phyloP scores from a whole-genome alignment of 73 alveolate genomes.

The Paramecium tetraurelia region DNA sequence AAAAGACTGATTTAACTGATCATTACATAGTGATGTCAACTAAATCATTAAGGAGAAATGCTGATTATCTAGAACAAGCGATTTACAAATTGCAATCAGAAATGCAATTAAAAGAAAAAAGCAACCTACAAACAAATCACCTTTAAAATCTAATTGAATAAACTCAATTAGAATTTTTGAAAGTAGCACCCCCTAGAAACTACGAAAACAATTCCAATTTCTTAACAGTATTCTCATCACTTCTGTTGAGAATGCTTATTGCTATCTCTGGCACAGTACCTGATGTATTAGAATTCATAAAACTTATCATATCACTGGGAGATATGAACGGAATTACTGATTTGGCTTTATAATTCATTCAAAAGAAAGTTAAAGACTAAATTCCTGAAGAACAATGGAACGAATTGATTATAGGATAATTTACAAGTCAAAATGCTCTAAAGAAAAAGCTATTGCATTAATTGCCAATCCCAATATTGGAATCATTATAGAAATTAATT shows the following conservation, averaged over 20 bases:
- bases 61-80: constrained; percentile 15
- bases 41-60: background rate
- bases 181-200: constrained; percentile 34
- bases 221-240: background rate
- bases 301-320: background rate
- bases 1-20: constrained; percentile 3
- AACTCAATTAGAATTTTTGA: background rate
- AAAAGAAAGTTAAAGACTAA: background rate
- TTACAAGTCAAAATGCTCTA: background rate
- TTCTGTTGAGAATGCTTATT: background rate
- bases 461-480: background rate
- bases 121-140: background rate
- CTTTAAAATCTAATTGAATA: background rate
- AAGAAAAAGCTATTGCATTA: background rate
- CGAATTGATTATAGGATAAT: background rate
- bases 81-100: background rate
- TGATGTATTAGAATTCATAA: background rate
- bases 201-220: constrained; percentile 36
- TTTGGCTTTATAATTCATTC: background rate
- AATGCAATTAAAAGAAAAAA: background rate
- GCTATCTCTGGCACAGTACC: background rate
- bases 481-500: background rate
- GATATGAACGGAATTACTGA: background rate
- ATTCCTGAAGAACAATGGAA: background rate
- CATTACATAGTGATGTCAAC: constrained; percentile 14